Conservation (phyloP, 2,329 filamentous ascomycete species). For the Apiospora saccharicola region DNA sequence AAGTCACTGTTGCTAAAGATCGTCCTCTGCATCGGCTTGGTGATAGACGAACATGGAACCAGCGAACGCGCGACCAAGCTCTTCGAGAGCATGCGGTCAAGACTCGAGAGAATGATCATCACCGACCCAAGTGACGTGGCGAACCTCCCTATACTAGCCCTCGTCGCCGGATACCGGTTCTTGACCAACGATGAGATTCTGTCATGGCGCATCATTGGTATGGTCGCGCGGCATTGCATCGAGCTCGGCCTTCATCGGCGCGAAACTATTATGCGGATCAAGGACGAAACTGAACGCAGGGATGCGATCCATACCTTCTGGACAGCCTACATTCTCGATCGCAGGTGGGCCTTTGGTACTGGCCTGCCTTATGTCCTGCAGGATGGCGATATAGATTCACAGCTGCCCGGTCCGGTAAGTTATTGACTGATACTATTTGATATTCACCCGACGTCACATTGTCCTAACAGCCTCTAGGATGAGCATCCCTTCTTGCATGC, state of each 20-base stretch:
- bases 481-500: slow-evolving; percentile 75
- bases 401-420: slow-evolving; percentile 79
- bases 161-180: slow-evolving; percentile 75
- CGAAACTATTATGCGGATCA: slow-evolving; percentile 74
- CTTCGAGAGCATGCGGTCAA: slow-evolving; percentile 77
- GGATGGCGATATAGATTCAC: slow-evolving; percentile 84
- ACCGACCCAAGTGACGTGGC: slow-evolving; percentile 56
- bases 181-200: slow-evolving; percentile 85
- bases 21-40: slow-evolving; percentile 79
- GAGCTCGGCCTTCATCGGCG: slow-evolving; percentile 85
- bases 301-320: slow-evolving; percentile 80
- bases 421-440: neutral
- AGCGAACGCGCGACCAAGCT: slow-evolving; percentile 77
- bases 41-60: slow-evolving; percentile 80
- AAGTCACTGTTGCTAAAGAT: slow-evolving; percentile 79
- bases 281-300: slow-evolving; percentile 71
- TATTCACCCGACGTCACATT: neutral
- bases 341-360: slow-evolving; percentile 89
- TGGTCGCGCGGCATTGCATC: slow-evolving; percentile 80
- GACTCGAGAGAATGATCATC: slow-evolving; percentile 72
- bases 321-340: slow-evolving; percentile 85
- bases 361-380: slow-evolving; percentile 86
- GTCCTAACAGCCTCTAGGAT: slow-evolving; percentile 45
- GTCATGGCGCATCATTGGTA: slow-evolving; percentile 86
- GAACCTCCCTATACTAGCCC: slow-evolving; percentile 58